Evolutionary conservation across 805 yeast genomes (phyloP), one percentile per base, ranked within the genome.

Genomic region (Yamadazyma endophytica): DNA sequence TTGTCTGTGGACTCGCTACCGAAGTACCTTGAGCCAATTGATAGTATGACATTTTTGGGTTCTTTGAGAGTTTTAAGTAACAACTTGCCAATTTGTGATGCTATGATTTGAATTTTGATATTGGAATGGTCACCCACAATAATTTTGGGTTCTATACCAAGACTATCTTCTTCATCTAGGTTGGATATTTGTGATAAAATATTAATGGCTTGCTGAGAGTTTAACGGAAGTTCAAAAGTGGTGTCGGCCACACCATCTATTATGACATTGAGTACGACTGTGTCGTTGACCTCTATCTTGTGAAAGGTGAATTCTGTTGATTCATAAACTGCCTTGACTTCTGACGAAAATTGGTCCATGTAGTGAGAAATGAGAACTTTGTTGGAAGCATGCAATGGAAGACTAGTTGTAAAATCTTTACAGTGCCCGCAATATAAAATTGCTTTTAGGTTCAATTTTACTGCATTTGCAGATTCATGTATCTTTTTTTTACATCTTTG

Each of bases 1-100:
- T 53, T 57, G 12, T 46, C 46, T 14, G 29, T 28, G 17, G 46
- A 32, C 17, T 39, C 46, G 26, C 46, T 49, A 5, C 69, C 70
- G 57, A 72, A 73, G 61, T 75, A 60, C 43, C 56, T 58, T 3
- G 71, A 61, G 14, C 74, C 73, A 24, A 71, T 52, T 2, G 76
- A 61, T 14, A 74, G 48, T 6, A 71, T 52, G 17, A 68, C 49
- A 34, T 58, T 62, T 35, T 68, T 66, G 6, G 65, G 62, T 8
- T 53, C 41, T 7, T 37, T 22, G 30, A 54, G 54, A 9, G 50
- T 42, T 14, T 44, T 38, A 2, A 70, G 41, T 6, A 52, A 37
- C 23, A 70, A 42, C 43, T 65, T 64, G 2, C 75, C 77, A 17
- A 74, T 54, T 42, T 74, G 77, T 4, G 69, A 49, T 15, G 73